Evolutionary conservation across 306 rosid genomes (phyloP).

Genomic region (Oxytropis ochrocephala): DNA sequence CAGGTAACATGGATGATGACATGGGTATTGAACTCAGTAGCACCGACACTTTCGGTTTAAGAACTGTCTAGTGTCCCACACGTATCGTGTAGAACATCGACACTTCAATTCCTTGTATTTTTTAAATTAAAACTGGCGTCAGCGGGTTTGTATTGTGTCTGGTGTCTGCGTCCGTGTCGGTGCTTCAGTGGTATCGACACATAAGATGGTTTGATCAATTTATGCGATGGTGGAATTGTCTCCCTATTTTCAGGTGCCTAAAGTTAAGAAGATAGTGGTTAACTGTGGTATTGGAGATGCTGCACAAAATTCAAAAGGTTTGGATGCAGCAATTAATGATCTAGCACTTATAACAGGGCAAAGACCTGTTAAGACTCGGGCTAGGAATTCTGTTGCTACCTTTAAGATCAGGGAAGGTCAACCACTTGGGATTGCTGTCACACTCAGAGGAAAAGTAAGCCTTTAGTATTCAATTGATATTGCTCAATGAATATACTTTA

Average conservation of each 20-base stretch:
- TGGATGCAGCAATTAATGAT: slow-evolving; percentile 88
- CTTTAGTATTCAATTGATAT: neutral
- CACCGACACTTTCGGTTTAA: no score
- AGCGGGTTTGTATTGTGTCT: no score
- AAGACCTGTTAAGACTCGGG: slow-evolving; percentile 88
- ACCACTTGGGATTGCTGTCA: slow-evolving; percentile 94
- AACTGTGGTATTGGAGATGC: slow-evolving; percentile 98
- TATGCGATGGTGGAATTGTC: slow-evolving; percentile 16
- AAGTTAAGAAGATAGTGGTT: slow-evolving; percentile 83
- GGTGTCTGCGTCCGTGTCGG: no score
- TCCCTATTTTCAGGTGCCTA: slow-evolving; percentile 63
- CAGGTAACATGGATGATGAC: neutral
- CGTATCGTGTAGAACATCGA: no score
- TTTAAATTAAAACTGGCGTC: no score
- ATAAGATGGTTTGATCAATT: neutral
- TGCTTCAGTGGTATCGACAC: neutral
- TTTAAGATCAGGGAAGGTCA: slow-evolving; percentile 99
- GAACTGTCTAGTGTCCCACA: no score
- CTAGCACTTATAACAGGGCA: slow-evolving; percentile 82
- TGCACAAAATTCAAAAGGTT: slow-evolving; percentile 89
- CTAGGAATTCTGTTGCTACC: slow-evolving; percentile 74
- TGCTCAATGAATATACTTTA: neutral
- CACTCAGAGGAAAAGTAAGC: slow-evolving; percentile 87
- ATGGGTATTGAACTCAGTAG: neutral
- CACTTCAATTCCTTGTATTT: no score